Base-by-base conservation (phyloP, 2,329 filamentous ascomycete species). In the Pleoardoris graminearum region DNA sequence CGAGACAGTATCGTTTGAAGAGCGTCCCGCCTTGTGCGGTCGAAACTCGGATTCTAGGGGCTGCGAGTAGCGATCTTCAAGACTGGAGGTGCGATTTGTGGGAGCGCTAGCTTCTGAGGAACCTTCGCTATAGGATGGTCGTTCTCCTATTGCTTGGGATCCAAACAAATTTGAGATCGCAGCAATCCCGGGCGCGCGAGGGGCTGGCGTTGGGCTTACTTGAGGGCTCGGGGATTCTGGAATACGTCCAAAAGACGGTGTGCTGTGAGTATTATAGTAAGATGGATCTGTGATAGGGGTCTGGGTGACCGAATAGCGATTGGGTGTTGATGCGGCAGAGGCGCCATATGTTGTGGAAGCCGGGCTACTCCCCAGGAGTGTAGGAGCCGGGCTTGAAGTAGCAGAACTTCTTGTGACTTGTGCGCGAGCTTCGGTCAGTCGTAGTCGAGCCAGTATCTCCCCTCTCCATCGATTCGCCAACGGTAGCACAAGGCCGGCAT, bases 11-110 rank as follows among this genome's bases (percentile, higher is more conserved):
- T 53, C 36, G n/a, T 36, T 19, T 14, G n/a, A 44, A 22, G 50
- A 42, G n/a, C 36, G 48, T 11, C 33, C 19, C 22, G 23, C 22
- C 12, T 42, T 46, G 37, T 55, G 52, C 7, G 41, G 42, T 27
- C 30, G 52, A 36, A 55, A 51, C 16, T 55, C 52, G 35, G 46
- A 54, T 50, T 7, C n/a, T n/a, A n/a, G n/a, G n/a, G n/a, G n/a
- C n/a, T n/a, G n/a, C n/a, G n/a, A n/a, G n/a, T n/a, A n/a, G n/a
- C n/a, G n/a, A n/a, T n/a, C n/a, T n/a, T n/a, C n/a, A n/a, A n/a
- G n/a, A n/a, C n/a, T n/a, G n/a, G n/a, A n/a, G n/a, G n/a, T n/a
- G n/a, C n/a, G n/a, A n/a, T n/a, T n/a, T n/a, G n/a, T n/a, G n/a
- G n/a, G n/a, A n/a, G n/a, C n/a, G n/a, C n/a, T n/a, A n/a, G n/a